Percentiles rank a stretch among this genome's conserved stretches.
These are phyloP conservation scores for Termitomyces sp. DNA, from an alignment of 1,284 basidiomycete genomes.

Conservation along the genomic window DNA sequence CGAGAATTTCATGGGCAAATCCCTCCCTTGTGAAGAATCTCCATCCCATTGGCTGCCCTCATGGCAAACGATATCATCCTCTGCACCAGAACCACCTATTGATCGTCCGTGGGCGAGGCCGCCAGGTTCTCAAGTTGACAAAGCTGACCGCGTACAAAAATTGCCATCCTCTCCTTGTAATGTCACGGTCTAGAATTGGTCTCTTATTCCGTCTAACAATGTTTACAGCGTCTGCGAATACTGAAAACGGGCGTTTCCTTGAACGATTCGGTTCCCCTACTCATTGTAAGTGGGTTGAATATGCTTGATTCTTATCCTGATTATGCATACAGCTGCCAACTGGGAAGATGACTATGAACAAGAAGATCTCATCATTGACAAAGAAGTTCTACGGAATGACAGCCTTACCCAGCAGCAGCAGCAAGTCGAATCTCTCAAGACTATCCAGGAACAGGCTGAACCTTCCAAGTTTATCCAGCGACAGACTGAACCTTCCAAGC, in stretches of 20 bases:
- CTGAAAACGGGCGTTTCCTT: neutral
- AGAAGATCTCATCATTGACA: neutral
- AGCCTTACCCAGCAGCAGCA: neutral
- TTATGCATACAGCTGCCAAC: neutral
- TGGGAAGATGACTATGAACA: conserved; percentile 2
- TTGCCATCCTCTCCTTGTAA: neutral
- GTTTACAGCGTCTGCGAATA: neutral
- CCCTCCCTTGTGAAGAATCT: neutral
- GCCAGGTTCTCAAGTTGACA: neutral
- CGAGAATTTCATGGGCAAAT: neutral
- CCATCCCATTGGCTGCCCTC: neutral
- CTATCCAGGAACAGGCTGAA: neutral
- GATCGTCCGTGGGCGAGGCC: neutral
- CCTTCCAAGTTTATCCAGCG: neutral
- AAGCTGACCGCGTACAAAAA: neutral
- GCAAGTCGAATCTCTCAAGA: neutral
- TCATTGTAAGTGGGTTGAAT: neutral
- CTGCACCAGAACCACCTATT: neutral
- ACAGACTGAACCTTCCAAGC: neutral
- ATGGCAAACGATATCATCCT: neutral
- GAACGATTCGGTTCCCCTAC: neutral
- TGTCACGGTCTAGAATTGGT: neutral
- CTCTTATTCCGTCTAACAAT: neutral
- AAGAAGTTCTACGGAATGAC: neutral
- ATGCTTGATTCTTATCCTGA: neutral